A percentile compares a stretch with the other conserved stretches of the same genome.
Evolutionary conservation across 306 rosid genomes (phyloP).

Genomic region (Prunus mira): DNA sequence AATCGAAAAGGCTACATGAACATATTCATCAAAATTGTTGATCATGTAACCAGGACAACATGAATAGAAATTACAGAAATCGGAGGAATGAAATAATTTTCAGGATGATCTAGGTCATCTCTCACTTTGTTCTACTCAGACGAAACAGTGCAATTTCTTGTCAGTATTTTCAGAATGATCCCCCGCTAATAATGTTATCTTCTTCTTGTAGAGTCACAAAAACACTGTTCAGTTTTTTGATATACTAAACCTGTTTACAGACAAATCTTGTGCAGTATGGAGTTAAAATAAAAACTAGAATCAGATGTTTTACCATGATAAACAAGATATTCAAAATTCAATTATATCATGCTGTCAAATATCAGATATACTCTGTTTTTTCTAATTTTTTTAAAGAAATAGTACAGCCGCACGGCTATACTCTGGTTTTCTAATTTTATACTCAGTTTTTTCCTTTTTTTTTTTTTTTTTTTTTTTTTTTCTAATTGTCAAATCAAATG

Average conservation of each 20-base stretch:
- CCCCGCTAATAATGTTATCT: background rate
- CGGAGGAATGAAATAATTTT: background rate
- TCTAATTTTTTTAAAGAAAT: too few relatives aligned
- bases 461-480: too few relatives aligned
- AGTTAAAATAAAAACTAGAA: background rate
- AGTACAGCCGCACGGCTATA: too few relatives aligned
- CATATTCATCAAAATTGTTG: background rate
- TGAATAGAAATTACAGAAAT: background rate
- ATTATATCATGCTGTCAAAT: background rate
- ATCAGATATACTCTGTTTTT: too few relatives aligned
- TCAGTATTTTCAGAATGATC: background rate
- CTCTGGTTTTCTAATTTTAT: too few relatives aligned
- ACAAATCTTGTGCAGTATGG: background rate
- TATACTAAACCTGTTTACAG: background rate
- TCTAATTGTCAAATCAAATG: background rate
- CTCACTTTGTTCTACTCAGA: background rate
- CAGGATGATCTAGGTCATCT: background rate
- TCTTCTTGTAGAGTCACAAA: background rate
- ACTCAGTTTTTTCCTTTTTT: too few relatives aligned
- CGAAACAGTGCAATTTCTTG: background rate
- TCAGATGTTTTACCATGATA: background rate
- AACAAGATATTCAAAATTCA: background rate
- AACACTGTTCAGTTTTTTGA: background rate
- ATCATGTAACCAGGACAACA: background rate
- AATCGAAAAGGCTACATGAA: background rate